These are phyloP conservation scores for Dalbergia cochinchinensis DNA, from an alignment of 306 rosid genomes.

Conservation along the genomic window DNA sequence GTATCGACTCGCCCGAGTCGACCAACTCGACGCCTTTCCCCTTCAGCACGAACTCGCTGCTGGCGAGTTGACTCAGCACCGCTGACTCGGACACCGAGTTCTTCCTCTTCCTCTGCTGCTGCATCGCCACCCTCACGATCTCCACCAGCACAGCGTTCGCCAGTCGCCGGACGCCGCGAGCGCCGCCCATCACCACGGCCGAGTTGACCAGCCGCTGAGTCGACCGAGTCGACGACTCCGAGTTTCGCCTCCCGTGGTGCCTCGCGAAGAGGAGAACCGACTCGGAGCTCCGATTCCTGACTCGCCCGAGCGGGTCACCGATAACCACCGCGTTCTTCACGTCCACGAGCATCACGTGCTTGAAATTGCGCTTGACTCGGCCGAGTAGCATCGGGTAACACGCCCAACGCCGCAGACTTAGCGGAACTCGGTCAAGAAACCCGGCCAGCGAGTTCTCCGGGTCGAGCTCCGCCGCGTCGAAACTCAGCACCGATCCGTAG, in stretches of 20 bases:
- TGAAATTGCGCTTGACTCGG: conserved; percentile 76
- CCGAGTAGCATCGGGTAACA: conserved; percentile 91
- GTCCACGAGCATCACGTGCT: conserved; percentile 72
- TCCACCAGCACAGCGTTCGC: conserved; percentile 60
- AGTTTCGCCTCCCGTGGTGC: conserved; percentile 59
- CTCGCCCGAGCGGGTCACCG: conserved; percentile 68
- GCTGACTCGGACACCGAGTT: conserved; percentile 64
- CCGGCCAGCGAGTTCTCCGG: conserved; percentile 92
- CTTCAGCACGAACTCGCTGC: conserved; percentile 53
- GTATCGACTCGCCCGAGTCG: conserved; percentile 55
- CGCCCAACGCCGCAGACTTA: conserved; percentile 83
- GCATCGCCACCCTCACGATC: conserved; percentile 68
- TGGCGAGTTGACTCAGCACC: conserved; percentile 70
- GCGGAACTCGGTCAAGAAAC: conserved; percentile 66
- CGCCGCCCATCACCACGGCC: conserved; percentile 72
- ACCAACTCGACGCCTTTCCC: conserved; percentile 53
- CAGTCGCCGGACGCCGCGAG: conserved; percentile 77
- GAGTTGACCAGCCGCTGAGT: conserved; percentile 47
- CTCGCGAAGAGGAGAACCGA: conserved; percentile 52
- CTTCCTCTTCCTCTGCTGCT: conserved; percentile 58
- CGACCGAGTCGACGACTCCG: conserved; percentile 49
- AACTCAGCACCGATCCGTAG: conserved; percentile 86
- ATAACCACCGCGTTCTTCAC: conserved; percentile 54
- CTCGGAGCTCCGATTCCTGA: conserved; percentile 65
- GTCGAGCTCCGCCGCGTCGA: conserved; percentile 80